phyloP scores from a whole-genome alignment of 129 eudicot species.

The Pseudognaphalium luteoalbum region DNA sequence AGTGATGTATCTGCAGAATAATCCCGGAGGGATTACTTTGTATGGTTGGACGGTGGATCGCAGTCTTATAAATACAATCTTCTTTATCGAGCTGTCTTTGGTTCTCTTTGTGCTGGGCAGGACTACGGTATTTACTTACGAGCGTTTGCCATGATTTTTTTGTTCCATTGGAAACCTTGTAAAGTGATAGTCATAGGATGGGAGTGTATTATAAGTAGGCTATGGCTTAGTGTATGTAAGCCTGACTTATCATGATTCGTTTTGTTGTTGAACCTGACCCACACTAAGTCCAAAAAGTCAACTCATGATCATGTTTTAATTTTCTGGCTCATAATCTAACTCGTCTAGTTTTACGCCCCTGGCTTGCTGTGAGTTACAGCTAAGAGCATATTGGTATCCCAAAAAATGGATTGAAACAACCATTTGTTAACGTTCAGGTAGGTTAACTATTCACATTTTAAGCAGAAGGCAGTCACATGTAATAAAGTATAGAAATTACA shows the following conservation, averaged over 20 bases:
- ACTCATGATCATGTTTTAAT: not conserved
- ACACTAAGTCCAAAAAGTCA: not conserved
- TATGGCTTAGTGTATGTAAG: not conserved
- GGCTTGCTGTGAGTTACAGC: not conserved
- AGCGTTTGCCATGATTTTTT: conserved; percentile 19
- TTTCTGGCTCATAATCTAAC: not conserved
- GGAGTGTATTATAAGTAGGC: not conserved
- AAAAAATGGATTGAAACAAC: not conserved
- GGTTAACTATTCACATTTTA: not conserved
- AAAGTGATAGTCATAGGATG: not conserved
- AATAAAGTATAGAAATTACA: not conserved
- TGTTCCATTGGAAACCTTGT: not conserved
- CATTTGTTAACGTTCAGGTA: not conserved
- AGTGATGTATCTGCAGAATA: conserved; percentile 80
- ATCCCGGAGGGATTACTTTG: conserved; percentile 87
- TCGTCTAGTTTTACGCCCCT: not conserved
- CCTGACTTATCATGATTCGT: not conserved
- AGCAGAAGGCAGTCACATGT: not conserved
- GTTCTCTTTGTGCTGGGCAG: conserved; percentile 73
- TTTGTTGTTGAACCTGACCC: not conserved
- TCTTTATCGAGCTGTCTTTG: conserved; percentile 65
- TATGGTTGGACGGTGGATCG: conserved; percentile 90
- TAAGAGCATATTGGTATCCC: not conserved
- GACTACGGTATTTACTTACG: conserved; percentile 53
- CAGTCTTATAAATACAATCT: conserved; percentile 64